Evolutionary conservation across 2,329 filamentous ascomycete genomes (phyloP), one percentile per base, ranked within the genome.

Genomic region (Apiospora arundinis): DNA sequence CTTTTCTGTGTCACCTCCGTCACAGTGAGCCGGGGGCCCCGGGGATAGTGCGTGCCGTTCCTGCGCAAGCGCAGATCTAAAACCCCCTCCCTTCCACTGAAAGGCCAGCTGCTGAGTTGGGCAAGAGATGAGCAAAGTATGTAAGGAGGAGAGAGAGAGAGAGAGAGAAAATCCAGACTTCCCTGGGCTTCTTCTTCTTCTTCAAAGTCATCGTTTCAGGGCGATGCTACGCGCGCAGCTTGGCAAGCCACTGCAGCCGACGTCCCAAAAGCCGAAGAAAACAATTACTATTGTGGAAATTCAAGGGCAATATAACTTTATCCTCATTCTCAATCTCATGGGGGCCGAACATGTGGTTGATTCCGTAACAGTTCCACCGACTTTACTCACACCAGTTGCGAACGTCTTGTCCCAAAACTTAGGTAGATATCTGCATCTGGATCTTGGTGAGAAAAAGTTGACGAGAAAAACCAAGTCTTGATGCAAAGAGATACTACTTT

Each of bases 171-270:
- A 56, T 21, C 52, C 6, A 60, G 28, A 21, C 52, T 60, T 56
- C 6, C 7, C 12, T 56, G 52, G 49, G 7, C 52, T 60, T 40
- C 21, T 48, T 48, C 52, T 60, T 40, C 21, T 48, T 48, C 32
- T 40, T 40, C 56, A 63, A 21, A 63, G 18, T 63, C 40, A 40
- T 63, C 56, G 56, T 63, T 63, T 63, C 56, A 63, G 56, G 56
- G 21, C 32, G 21, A 40, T 37, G 9, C 37, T 21, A 63, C 11
- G 37, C 28, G 32, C 14, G 42, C 42, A 40, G 32, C 32, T 63
- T 63, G 32, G 18, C 56, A 40, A 40, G 56, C 56, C 32, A 63
- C 21, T 23, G 52, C 52, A 25, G 23, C 56, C 21, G 56, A 8
- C 56, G 21, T 32, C 5, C 28, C 21, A 16, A 16, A 60, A 60